Percentiles rank a stretch among this genome's conserved stretches.
phyloP scores from a whole-genome alignment of 352 stramenopile genomes.

The Lagenidium giganteum region DNA sequence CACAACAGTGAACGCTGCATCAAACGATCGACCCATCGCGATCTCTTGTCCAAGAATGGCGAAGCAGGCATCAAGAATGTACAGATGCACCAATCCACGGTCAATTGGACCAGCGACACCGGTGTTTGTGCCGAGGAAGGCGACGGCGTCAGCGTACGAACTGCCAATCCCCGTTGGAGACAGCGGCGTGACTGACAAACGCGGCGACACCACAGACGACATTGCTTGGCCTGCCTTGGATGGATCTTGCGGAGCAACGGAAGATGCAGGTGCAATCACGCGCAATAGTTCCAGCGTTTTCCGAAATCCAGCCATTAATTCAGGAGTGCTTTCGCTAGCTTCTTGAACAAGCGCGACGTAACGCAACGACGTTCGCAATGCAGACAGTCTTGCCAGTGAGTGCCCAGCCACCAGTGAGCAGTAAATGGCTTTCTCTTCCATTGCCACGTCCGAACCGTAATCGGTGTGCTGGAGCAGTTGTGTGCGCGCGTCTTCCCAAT shows the following conservation, averaged over 20 bases:
- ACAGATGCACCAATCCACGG: conserved; percentile 26
- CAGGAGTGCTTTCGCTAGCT: conserved; percentile 15
- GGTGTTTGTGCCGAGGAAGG: no score
- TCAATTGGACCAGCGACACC: no score
- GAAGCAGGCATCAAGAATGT: conserved; percentile 37
- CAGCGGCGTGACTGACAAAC: not conserved
- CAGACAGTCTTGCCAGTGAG: conserved; percentile 22
- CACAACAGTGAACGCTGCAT: conserved; percentile 18
- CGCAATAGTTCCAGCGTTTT: no score
- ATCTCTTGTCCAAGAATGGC: conserved; percentile 18
- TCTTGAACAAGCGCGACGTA: conserved; percentile 22
- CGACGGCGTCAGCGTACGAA: no score
- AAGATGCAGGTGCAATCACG: no score
- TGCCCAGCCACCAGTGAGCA: conserved; percentile 28
- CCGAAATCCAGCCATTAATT: no score
- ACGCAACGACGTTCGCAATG: conserved; percentile 25
- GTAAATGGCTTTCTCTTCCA: conserved; percentile 47
- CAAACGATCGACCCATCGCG: conserved; percentile 14
- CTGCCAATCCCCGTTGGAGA: no score
- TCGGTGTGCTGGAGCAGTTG: conserved; percentile 33
- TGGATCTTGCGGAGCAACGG: no score
- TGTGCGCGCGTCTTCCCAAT: conserved; percentile 29
- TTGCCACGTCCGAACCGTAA: conserved; percentile 23
- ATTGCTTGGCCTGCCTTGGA: no score
- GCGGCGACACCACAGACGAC: no score